Evolutionary conservation across 129 eudicot species (phyloP).

Genomic region (Escallonia herrerae): DNA sequence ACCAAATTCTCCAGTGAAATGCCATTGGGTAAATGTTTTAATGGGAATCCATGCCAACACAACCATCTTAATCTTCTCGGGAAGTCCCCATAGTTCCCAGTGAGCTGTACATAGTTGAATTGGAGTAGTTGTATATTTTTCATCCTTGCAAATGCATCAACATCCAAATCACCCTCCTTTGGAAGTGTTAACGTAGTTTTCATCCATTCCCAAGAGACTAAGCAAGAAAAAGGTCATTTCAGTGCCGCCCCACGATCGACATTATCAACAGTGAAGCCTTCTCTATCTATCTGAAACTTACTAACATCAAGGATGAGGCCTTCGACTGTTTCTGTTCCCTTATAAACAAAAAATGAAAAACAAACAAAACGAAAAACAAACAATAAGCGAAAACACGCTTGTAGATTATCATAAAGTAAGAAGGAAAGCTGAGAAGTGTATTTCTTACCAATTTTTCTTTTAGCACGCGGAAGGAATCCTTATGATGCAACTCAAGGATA

Average conservation of each 20-base stretch:
- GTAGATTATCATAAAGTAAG: neutral
- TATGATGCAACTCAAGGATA: no score
- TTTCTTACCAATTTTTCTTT: neutral
- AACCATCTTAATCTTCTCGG: neutral
- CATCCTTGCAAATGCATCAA: neutral
- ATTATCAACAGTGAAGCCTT: neutral
- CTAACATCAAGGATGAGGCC: neutral
- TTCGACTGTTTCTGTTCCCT: neutral
- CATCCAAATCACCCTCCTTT: neutral
- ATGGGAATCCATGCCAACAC: slow-evolving; percentile 3
- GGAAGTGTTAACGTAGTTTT: neutral
- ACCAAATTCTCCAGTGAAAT: neutral
- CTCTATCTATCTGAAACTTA: neutral
- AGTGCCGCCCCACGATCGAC: neutral
- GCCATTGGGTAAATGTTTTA: neutral
- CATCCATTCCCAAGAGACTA: neutral
- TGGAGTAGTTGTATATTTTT: neutral
- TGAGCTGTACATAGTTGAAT: neutral
- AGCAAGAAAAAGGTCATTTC: neutral
- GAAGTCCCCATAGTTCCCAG: neutral
- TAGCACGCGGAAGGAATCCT: neutral
- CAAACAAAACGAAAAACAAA: no score
- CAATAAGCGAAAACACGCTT: no score
- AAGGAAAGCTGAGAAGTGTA: neutral
- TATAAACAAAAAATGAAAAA: no score